Evolutionary conservation across 352 stramenopile species (phyloP), one percentile per base, ranked within the genome.

Genomic region (Phytopythium sindhum): DNA sequence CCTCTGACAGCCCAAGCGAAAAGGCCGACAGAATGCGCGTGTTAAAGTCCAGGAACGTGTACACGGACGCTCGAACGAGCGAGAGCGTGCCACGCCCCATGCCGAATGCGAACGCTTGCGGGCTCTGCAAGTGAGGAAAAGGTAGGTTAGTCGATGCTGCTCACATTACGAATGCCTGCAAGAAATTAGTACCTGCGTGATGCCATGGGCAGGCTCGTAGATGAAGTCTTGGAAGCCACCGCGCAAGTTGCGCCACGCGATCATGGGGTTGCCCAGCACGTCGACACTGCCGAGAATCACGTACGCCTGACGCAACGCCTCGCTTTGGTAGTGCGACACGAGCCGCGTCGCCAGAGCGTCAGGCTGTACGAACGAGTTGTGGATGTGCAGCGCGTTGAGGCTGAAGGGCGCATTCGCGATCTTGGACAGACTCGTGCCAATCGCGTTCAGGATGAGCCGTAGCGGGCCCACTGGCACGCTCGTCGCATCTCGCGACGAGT

Each of bases 361-460:
- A 4, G 82, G 80, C 39, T 95, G 86, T 60, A 95, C 77, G 72
- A 95, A 95, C n/a, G 86, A 90, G 67, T 92, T 88, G 50, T 78
- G 81, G 58, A 95, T 93, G 47, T 80, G 73, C 17, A 95, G 60
- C 3, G 76, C 68, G 66, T 93, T 91, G 3, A 95, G 66, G 12
- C 91, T 77, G 67, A 96, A 91, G n/a, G 88, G 86, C 45, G 88
- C 88, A 63, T 96, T 96, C 23, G 87, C 86, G 57, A 96, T 91
- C 68, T 96, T 96, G 14, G 86, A 90, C 55, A 96, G 60, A 71
- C 86, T 96, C 7, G 84, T 95, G 5, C 88, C 86, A 54, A 94
- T 94, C 41, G 88, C 88, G 61, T 95, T 94, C 57, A 96, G 63
- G 53, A 96, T 92, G 28, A 95, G 68, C 31, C 88, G 84, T 44